Evolutionary conservation across 306 rosid genomes (phyloP).

Genomic region (Trichosanthes truncata): DNA sequence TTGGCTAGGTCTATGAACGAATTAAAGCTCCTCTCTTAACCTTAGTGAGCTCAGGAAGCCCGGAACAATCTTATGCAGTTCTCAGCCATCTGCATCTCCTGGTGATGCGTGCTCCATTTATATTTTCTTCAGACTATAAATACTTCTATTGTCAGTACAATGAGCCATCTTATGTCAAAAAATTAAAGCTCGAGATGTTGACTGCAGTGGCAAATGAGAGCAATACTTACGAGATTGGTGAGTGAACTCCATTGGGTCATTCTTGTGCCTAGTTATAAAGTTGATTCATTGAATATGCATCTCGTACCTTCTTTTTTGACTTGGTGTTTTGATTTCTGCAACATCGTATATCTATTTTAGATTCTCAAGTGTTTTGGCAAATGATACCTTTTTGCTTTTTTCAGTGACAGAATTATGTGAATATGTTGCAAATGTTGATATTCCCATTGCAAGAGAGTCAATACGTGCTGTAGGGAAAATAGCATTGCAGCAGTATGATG

Average conservation of each 20-base stretch:
- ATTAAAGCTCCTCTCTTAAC: constrained; percentile 97
- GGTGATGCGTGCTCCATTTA: constrained; percentile 98
- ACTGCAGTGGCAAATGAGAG: constrained; percentile 99
- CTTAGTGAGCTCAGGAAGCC: constrained; percentile 97
- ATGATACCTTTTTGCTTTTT: constrained; percentile 21
- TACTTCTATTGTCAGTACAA: constrained; percentile 98
- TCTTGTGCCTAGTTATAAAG: not conserved
- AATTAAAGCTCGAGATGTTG: constrained; percentile 97
- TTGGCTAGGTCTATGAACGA: constrained; percentile 81
- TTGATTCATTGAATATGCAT: not conserved
- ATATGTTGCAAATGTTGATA: constrained; percentile 99
- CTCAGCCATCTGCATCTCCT: constrained; percentile 92
- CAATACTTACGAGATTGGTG: constrained; percentile 96
- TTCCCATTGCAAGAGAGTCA: constrained; percentile 99
- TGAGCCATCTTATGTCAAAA: constrained; percentile 97
- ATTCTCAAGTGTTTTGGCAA: constrained; percentile 16
- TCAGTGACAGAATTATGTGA: constrained; percentile 98
- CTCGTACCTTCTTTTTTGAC: constrained; percentile 2
- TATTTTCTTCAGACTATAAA: constrained; percentile 90
- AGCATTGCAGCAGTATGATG: constrained; percentile 97
- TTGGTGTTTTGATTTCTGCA: not conserved
- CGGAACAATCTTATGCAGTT: constrained; percentile 96
- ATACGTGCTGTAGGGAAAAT: constrained; percentile 99
- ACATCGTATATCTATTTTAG: not conserved
- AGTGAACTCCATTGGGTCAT: constrained; percentile 10